phyloP scores from a whole-genome alignment of 164 flowering plant genomes.

The Umbellularia californica region DNA sequence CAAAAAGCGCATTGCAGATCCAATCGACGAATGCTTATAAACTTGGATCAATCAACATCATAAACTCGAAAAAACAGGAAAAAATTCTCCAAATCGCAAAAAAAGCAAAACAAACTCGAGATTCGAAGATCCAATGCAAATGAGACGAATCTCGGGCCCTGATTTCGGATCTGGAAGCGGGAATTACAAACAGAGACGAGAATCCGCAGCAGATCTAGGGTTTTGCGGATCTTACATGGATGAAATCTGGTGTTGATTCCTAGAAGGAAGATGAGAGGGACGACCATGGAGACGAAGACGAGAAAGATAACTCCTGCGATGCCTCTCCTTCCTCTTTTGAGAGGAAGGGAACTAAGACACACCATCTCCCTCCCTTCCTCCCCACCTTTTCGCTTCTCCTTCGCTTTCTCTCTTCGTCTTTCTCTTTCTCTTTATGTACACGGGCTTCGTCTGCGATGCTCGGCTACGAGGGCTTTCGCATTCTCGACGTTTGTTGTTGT shows the following conservation, averaged over 20 bases:
- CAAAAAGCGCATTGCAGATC: slow-evolving; percentile 1
- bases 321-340: slow-evolving; percentile 77
- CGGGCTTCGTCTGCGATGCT: neutral
- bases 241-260: slow-evolving; percentile 39
- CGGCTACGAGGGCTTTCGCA: neutral
- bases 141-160: neutral
- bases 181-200: neutral
- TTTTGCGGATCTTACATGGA: slow-evolving; percentile 20
- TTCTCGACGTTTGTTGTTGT: neutral
- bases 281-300: slow-evolving; percentile 84
- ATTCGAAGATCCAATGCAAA: neutral
- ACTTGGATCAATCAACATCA: neutral
- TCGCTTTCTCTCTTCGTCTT: neutral
- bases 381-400: neutral
- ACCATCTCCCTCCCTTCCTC: slow-evolving; percentile 34
- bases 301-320: slow-evolving; percentile 65
- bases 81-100: no score
- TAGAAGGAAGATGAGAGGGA: slow-evolving; percentile 78
- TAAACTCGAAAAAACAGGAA: neutral
- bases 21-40: neutral
- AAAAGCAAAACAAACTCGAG: neutral
- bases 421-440: slow-evolving; percentile 8
- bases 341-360: slow-evolving; percentile 36
- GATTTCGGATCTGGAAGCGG: neutral
- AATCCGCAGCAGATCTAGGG: slow-evolving; percentile 1